Conservation (phyloP, 352 stramenopile genomes). For the Phytopythium delawarense region DNA sequence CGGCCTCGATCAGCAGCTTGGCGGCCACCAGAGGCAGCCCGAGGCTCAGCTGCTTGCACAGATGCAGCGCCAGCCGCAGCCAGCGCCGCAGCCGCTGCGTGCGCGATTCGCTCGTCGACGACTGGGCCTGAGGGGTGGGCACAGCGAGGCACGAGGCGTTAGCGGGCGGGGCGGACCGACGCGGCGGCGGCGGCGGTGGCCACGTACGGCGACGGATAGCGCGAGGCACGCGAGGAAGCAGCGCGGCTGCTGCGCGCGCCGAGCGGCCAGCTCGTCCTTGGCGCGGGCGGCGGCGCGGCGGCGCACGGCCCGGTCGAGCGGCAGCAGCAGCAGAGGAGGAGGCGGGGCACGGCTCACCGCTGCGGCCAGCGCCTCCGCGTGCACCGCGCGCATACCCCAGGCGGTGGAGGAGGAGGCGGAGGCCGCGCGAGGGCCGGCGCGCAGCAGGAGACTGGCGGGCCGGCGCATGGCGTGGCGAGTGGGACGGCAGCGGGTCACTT, state of each 20-base stretch:
- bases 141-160: neutral
- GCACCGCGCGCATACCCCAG: neutral
- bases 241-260: slow-evolving; percentile 13
- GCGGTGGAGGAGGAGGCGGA: neutral
- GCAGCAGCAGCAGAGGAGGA: slow-evolving; percentile 18
- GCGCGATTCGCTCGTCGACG: slow-evolving; percentile 15
- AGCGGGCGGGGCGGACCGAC: neutral
- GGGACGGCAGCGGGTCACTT: no score
- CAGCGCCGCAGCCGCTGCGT: slow-evolving; percentile 35
- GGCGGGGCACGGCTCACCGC: slow-evolving; percentile 11
- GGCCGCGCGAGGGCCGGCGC: no score
- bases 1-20: slow-evolving; percentile 38
- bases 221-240: slow-evolving; percentile 22
- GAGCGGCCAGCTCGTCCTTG: slow-evolving; percentile 18
- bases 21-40: slow-evolving; percentile 38
- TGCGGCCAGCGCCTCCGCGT: slow-evolving; percentile 14
- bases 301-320: slow-evolving; percentile 6
- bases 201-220: slow-evolving; percentile 7
- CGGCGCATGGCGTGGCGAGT: no score
- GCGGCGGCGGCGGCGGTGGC: no score
- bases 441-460: neutral
- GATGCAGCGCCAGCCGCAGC: slow-evolving; percentile 44
- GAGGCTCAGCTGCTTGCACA: slow-evolving; percentile 57
- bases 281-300: slow-evolving; percentile 10
- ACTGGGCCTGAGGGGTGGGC: neutral